phyloP scores from a whole-genome alignment of 495 filamentous ascomycete species.

The Staphylotrichum tortipilum region DNA sequence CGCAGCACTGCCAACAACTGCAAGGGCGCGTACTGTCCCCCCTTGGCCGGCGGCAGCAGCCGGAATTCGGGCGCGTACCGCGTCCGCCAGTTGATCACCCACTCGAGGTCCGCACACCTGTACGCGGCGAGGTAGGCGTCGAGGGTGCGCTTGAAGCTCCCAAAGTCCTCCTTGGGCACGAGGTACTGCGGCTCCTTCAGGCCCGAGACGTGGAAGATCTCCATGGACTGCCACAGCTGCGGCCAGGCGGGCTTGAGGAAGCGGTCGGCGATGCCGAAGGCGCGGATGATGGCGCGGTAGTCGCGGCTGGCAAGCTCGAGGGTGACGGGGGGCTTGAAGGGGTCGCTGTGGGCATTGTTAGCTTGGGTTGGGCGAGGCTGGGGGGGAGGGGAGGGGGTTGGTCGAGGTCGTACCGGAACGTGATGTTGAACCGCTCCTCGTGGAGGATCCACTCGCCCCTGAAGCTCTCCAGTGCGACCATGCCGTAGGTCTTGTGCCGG shows the following conservation, averaged over 20 bases:
- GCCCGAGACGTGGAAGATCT: slow-evolving; percentile 55
- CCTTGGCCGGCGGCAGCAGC: slow-evolving; percentile 61
- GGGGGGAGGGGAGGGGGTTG: too few species aligned
- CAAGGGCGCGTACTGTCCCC: slow-evolving; percentile 54
- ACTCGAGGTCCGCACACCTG: slow-evolving; percentile 62
- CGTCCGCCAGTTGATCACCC: slow-evolving; percentile 65
- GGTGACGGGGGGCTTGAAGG: slow-evolving; percentile 52
- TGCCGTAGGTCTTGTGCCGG: slow-evolving; percentile 47
- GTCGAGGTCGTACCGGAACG: slow-evolving; percentile 55
- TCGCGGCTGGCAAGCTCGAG: slow-evolving; percentile 73
- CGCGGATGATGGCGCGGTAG: slow-evolving; percentile 66
- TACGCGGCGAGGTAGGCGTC: slow-evolving; percentile 81
- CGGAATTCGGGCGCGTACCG: slow-evolving; percentile 78
- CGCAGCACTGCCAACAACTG: slow-evolving; percentile 83
- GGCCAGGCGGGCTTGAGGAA: slow-evolving; percentile 79
- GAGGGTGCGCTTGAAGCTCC: slow-evolving; percentile 72
- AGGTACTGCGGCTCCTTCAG: slow-evolving; percentile 43
- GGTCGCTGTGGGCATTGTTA: slow-evolving; percentile 42
- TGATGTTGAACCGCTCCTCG: slow-evolving; percentile 80
- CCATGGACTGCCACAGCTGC: slow-evolving; percentile 57
- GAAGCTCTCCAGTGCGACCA: slow-evolving; percentile 58
- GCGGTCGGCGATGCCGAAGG: slow-evolving; percentile 62
- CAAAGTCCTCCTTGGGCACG: slow-evolving; percentile 62
- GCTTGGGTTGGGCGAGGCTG: neutral
- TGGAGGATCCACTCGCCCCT: slow-evolving; percentile 34